Conservation (phyloP, 2,329 filamentous ascomycete species). For the Ascochyta koolunga region DNA sequence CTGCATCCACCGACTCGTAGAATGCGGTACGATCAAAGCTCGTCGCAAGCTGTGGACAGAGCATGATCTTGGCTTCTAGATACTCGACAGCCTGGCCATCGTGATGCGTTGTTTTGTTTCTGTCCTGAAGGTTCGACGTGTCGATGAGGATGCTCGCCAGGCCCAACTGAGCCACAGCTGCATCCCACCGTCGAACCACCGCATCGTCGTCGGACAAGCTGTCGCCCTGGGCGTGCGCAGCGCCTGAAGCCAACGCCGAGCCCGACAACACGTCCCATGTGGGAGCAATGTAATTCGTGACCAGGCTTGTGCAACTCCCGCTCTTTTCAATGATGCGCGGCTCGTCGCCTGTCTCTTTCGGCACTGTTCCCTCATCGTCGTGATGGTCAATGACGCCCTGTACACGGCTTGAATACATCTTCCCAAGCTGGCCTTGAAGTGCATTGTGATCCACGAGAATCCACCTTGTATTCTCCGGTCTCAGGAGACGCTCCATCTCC, state of each 20-base stretch:
- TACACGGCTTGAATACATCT: constrained; percentile 60
- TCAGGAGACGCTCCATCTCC: constrained; percentile 55
- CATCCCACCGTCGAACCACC: constrained; percentile 55
- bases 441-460: constrained; percentile 81
- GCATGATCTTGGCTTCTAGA: constrained; percentile 62
- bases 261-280: constrained; percentile 62
- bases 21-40: constrained; percentile 62
- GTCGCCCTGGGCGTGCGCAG: constrained; percentile 49
- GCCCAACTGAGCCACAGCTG: constrained; percentile 69
- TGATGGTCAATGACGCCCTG: constrained; percentile 79
- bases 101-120: constrained; percentile 67
- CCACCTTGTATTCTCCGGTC: constrained; percentile 67
- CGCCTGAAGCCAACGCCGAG: constrained; percentile 49
- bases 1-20: constrained; percentile 64
- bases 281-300: constrained; percentile 64
- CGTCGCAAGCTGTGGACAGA: constrained; percentile 39
- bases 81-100: constrained; percentile 66
- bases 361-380: constrained; percentile 68
- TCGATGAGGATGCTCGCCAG: constrained; percentile 77
- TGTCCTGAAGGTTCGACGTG: constrained; percentile 66
- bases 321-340: constrained; percentile 68
- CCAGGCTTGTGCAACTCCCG: constrained; percentile 76
- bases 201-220: constrained; percentile 39
- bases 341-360: constrained; percentile 52
- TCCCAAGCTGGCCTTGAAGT: constrained; percentile 66